Evolutionary conservation across 495 filamentous ascomycete species (phyloP).

Genomic region (Cenococcum geophilum): DNA sequence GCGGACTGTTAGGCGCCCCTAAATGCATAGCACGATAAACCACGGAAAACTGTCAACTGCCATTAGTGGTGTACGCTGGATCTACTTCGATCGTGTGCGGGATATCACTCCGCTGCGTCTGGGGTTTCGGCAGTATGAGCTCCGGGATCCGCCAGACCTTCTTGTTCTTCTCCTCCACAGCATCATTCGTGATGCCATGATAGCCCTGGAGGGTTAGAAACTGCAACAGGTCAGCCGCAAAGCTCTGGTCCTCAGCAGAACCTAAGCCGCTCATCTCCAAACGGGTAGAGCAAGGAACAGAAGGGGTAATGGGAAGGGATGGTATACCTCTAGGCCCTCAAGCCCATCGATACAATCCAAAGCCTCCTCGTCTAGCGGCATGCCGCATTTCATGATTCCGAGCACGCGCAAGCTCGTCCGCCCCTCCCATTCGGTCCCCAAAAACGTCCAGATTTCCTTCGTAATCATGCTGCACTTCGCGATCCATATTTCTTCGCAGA

Average conservation of each 20-base stretch:
- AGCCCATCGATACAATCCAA: slow-evolving; percentile 23
- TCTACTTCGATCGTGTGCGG: slow-evolving; percentile 21
- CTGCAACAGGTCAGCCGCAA: slow-evolving; percentile 1
- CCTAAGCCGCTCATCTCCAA: too few relatives aligned
- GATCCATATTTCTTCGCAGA: slow-evolving; percentile 24
- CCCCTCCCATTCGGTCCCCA: slow-evolving; percentile 24
- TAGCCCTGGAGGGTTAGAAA: slow-evolving; percentile 20
- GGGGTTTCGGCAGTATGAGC: slow-evolving; percentile 7
- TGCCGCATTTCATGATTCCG: slow-evolving; percentile 19
- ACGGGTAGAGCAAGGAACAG: too few relatives aligned
- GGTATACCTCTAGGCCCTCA: slow-evolving; percentile 24
- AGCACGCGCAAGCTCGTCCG: slow-evolving; percentile 14
- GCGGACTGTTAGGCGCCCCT: too few relatives aligned
- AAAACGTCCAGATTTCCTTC: slow-evolving; percentile 25
- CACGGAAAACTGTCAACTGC: not conserved
- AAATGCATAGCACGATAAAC: too few relatives aligned
- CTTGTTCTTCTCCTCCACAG: slow-evolving; percentile 12
- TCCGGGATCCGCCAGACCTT: slow-evolving; percentile 23
- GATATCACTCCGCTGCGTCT: not conserved
- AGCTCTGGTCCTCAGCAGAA: not conserved
- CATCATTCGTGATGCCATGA: slow-evolving; percentile 7
- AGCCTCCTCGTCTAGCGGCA: slow-evolving; percentile 20
- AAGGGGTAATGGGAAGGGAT: not conserved
- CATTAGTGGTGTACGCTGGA: slow-evolving; percentile 7
- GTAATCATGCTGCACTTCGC: slow-evolving; percentile 24